Base-by-base conservation (phyloP, 176 grass and related monocot species). In the Ampelocalamus luodianensis region DNA sequence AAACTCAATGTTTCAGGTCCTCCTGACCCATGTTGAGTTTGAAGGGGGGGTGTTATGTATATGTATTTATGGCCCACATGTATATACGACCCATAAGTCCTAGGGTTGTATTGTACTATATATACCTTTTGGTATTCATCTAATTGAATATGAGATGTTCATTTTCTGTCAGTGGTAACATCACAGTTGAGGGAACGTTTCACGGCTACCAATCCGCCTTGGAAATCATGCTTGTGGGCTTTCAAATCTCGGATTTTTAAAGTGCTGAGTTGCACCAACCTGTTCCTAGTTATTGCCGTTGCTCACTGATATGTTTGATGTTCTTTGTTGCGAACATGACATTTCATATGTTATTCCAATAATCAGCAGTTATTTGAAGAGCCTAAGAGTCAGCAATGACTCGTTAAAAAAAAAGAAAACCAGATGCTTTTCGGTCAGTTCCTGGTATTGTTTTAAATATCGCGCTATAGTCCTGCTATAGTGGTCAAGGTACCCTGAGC, bases 141-240 rank as follows among this genome's bases (percentile, higher is more conserved):
- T n/a, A n/a, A n/a, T n/a, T n/a, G n/a, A n/a, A n/a, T n/a, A n/a
- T n/a, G n/a, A n/a, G n/a, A n/a, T n/a, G n/a, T n/a, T n/a, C n/a
- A n/a, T n/a, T n/a, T n/a, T n/a, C n/a, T n/a, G n/a, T n/a, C n/a
- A n/a, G n/a, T n/a, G 32, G 46, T 85, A 66, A 67, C 55, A 64
- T 75, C 50, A 12, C 48, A 68, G 39, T 81, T 85, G 49, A 85
- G 45, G 42, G 39, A 73, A 65, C 15, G 51, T 26, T 72, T 58
- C 20, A 45, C 39, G 13, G 12, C 49, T 71, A 45, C 4, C 23
- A 82, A 72, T 23, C 68, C 27, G 11, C 32, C 53, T 10, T 22
- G 22, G 22, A 56, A 56, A 56, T 56, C 53, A 36, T 81, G 74
- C 74, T 38, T 59, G 59, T 77, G n/a, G 65, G 34, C 34, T 71